A percentile compares a stretch with the other conserved stretches of the same genome.
Conservation (phyloP, 768 basidiomycete species). For the Lactifluus hygrophoroides region DNA sequence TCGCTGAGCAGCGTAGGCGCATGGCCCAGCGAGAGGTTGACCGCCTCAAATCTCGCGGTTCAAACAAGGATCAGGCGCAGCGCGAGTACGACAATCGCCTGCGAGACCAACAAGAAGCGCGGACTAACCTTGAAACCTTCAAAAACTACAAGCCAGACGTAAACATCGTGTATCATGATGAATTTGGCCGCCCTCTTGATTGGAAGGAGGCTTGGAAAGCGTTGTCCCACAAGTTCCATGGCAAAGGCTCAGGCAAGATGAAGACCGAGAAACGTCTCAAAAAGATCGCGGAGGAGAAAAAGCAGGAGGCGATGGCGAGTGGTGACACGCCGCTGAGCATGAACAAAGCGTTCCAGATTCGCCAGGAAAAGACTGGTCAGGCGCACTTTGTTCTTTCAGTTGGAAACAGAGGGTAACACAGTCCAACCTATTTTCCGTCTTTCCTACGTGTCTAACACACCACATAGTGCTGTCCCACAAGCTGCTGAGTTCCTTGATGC, state of each 20-base stretch:
- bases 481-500: conserved; percentile 71
- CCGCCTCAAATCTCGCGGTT: conserved; percentile 63
- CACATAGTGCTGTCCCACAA: conserved; percentile 74
- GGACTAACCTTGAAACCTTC: conserved; percentile 72
- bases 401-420: conserved; percentile 78
- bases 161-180: conserved; percentile 94
- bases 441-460: conserved; percentile 11
- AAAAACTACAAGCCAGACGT: conserved; percentile 96
- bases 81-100: conserved; percentile 91
- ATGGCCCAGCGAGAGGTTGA: conserved; percentile 77
- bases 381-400: conserved; percentile 95
- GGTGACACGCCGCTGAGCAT: conserved; percentile 95
- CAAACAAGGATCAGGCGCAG: conserved; percentile 84
- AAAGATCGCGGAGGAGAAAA: conserved; percentile 97
- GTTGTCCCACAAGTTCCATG: conserved; percentile 95
- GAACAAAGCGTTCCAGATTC: conserved; percentile 86
- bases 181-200: conserved; percentile 80
- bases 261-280: conserved; percentile 95
- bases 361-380: conserved; percentile 90
- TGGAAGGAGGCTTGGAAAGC: conserved; percentile 99
- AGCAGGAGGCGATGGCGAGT: conserved; percentile 87
- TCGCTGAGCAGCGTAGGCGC: conserved; percentile 73
- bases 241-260: conserved; percentile 92
- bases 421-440: neutral
- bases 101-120: conserved; percentile 86